A percentile compares a stretch with the other conserved stretches of the same genome.
Conservation (phyloP, 2,329 filamentous ascomycete species). For the Colletotrichum sp. region DNA sequence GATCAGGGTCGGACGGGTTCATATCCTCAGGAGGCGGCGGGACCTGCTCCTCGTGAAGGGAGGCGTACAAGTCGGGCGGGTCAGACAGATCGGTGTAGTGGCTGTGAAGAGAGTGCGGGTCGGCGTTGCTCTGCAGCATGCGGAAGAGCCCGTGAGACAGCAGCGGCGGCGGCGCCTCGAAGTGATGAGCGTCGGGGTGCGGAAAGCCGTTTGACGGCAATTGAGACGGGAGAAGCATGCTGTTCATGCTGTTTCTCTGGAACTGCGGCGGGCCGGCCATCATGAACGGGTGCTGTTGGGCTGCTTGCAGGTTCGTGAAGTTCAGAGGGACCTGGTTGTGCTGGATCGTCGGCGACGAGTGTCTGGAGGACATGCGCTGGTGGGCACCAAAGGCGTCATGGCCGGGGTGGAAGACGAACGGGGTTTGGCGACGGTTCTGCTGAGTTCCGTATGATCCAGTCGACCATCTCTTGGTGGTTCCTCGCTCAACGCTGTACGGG, state of each 20-base stretch:
- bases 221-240: slow-evolving; percentile 55
- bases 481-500: slow-evolving; percentile 72
- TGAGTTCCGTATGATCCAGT: slow-evolving; percentile 73
- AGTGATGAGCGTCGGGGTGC: slow-evolving; percentile 54
- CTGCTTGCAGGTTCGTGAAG: slow-evolving; percentile 59
- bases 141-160: slow-evolving; percentile 77
- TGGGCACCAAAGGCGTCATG: slow-evolving; percentile 64
- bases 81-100: slow-evolving; percentile 78
- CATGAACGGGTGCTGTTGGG: slow-evolving; percentile 61
- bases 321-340: slow-evolving; percentile 56
- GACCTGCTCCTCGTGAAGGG: slow-evolving; percentile 74
- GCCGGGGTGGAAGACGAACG: slow-evolving; percentile 67
- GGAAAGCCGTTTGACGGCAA: slow-evolving; percentile 47
- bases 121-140: slow-evolving; percentile 77
- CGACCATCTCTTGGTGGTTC: slow-evolving; percentile 77
- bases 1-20: slow-evolving; percentile 77
- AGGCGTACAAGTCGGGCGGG: slow-evolving; percentile 78
- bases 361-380: slow-evolving; percentile 59
- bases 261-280: slow-evolving; percentile 57
- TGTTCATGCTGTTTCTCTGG: slow-evolving; percentile 65
- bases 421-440: slow-evolving; percentile 59
- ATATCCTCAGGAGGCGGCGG: slow-evolving; percentile 81
- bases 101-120: slow-evolving; percentile 68
- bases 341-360: slow-evolving; percentile 55
- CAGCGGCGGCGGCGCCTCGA: slow-evolving; percentile 64